Conservation (phyloP, 2,329 filamentous ascomycete species). For the Ilyonectria destructans region DNA sequence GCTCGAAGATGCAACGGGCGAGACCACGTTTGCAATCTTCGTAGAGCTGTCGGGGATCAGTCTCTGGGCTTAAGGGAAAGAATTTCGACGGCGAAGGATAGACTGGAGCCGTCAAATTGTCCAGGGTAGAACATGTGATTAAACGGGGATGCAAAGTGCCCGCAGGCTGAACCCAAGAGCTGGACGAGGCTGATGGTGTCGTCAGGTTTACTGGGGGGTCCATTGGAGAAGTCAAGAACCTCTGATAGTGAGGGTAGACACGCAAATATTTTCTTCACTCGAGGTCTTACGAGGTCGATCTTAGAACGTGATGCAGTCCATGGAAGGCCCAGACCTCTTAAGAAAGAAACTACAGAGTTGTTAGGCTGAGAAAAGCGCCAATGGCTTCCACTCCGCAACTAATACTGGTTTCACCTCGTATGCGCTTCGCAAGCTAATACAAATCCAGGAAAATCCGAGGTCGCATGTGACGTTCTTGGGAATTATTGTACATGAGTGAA, state of each 20-base stretch:
- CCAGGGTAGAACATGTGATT: conserved; percentile 24
- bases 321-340: neutral
- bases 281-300: neutral
- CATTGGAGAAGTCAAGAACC: neutral
- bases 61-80: conserved; percentile 14
- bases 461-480: neutral
- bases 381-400: neutral
- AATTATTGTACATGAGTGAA: neutral
- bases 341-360: neutral
- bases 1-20: conserved; percentile 22
- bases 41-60: conserved; percentile 25
- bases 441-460: neutral
- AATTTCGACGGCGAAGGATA: conserved; percentile 30
- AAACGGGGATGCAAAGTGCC: neutral
- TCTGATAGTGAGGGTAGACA: neutral
- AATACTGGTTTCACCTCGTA: neutral
- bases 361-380: neutral
- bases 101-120: conserved; percentile 28
- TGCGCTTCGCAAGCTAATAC: neutral
- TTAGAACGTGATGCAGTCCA: neutral
- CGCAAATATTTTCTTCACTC: neutral
- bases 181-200: neutral
- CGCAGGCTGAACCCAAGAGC: conserved; percentile 29
- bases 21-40: conserved; percentile 28
- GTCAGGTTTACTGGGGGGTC: neutral